These are phyloP conservation scores for Chlamydomonas sp. DNA, from an alignment of 139 green algal species.

Conservation along the genomic window DNA sequence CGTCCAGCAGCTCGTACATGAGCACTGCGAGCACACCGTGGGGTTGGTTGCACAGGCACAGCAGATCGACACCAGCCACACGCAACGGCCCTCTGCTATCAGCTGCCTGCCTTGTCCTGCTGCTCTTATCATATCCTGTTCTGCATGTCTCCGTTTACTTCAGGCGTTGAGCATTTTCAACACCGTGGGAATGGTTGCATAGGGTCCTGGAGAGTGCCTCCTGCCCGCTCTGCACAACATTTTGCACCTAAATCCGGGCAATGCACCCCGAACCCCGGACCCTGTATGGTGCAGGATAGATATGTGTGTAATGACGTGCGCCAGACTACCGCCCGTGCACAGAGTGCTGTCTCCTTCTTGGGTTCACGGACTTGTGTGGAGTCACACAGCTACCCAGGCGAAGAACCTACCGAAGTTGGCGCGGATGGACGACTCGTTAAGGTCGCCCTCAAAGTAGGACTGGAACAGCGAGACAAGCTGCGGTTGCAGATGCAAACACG, in stretches of 20 bases:
- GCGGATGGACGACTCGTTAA: slow-evolving; percentile 85
- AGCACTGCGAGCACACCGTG: slow-evolving; percentile 63
- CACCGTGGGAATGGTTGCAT: no score
- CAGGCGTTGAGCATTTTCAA: no score
- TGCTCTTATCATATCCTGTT: no score
- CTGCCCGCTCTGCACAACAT: background rate
- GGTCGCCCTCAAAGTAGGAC: slow-evolving; percentile 91
- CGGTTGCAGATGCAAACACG: slow-evolving; percentile 3
- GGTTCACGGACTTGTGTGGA: background rate
- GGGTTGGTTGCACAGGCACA: no score
- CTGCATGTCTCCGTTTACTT: no score
- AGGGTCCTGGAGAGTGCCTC: no score
- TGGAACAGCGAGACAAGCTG: slow-evolving; percentile 86
- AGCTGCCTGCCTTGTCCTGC: no score
- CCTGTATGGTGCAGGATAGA: background rate
- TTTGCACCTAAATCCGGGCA: background rate
- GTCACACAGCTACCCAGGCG: background rate
- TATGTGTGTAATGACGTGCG: background rate
- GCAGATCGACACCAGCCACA: no score
- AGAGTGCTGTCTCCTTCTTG: no score
- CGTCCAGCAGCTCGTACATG: slow-evolving; percentile 97
- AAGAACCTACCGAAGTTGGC: slow-evolving; percentile 83
- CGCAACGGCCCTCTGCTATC: no score
- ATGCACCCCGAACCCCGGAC: background rate
- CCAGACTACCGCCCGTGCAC: background rate